Percentiles rank a stretch among this genome's conserved stretches.
Conservation (phyloP, 495 filamentous ascomycete genomes). For the Darksidea phi region DNA sequence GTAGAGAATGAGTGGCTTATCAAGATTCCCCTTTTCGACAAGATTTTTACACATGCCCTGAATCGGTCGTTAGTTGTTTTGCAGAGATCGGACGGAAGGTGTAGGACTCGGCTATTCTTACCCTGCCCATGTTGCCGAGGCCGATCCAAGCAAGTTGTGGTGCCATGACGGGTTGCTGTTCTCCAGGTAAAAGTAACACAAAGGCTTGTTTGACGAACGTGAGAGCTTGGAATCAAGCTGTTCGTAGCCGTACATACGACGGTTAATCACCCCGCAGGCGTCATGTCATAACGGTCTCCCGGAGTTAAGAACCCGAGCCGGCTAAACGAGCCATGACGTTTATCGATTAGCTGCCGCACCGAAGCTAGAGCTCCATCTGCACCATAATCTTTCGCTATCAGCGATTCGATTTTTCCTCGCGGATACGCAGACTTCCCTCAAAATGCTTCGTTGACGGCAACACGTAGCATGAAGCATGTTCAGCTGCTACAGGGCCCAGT, state of each 20-base stretch:
- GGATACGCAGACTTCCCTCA: background rate
- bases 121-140: constrained; percentile 87
- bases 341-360: constrained; percentile 2
- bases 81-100: background rate
- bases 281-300: background rate
- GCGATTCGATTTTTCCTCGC: background rate
- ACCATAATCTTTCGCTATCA: background rate
- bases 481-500: constrained; percentile 30
- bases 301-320: constrained; percentile 3
- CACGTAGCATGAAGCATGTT: constrained; percentile 33
- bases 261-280: background rate
- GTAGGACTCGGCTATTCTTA: constrained; percentile 45
- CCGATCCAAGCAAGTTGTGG: constrained; percentile 78
- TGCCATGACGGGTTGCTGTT: constrained; percentile 48
- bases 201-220: background rate
- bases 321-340: constrained; percentile 11
- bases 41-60: constrained; percentile 88
- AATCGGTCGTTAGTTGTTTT: constrained; percentile 7
- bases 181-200: background rate
- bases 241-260: background rate
- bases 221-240: too few species aligned
- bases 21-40: constrained; percentile 69
- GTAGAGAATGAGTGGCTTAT: constrained; percentile 68
- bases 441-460: background rate
- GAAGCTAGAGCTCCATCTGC: background rate